Evolutionary conservation across 306 rosid species (phyloP), one percentile per base, ranked within the genome.

Genomic region (Prunus mongolica): DNA sequence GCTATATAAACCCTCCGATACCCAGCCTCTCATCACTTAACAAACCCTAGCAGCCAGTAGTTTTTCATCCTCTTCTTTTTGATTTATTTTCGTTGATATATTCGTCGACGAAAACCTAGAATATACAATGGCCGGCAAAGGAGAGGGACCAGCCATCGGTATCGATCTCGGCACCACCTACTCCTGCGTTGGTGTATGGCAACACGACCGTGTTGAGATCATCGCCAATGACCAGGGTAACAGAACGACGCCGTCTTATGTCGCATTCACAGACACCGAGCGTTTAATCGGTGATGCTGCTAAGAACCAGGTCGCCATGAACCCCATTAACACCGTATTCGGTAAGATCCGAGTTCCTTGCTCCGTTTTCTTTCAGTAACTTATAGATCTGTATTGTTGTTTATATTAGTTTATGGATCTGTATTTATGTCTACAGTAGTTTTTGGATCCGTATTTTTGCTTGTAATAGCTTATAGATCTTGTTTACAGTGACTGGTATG

Each of bases 101-200:
- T 0, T 9, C 51, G 22, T 56, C 28, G 22, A 16, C 24, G 8
- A 73, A 60, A 54, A 54, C 62, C 61, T 65, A 52, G 18, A 12
- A 47, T 2, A 1, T 7, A 10, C 24, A 66, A 86, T 89, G 93
- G 93, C 90, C 73, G 90, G 89, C 8, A 89, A 89, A 64, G 93
- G 93, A 56, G 93, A 85, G 74, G 93, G 91, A 24, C 88, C 89
- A 45, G 93, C 93, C 46, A 89, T 89, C 74, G 93, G 93, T 24
- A 89, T 89, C 61, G 93, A 89, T 80, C 89, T 89, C 27, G 93
- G 93, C 0, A 89, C 93, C 14, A 89, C 93, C 0, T 89, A 89
- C 74, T 89, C 93, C 0, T 89, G 93, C 66, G 93, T 87, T 8
- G 93, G 91, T 3, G 93, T 89, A 0, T 89, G 93, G 91, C 93